phyloP scores from a whole-genome alignment of 2,329 filamentous ascomycete species.

The Clarireedia monteithiana region DNA sequence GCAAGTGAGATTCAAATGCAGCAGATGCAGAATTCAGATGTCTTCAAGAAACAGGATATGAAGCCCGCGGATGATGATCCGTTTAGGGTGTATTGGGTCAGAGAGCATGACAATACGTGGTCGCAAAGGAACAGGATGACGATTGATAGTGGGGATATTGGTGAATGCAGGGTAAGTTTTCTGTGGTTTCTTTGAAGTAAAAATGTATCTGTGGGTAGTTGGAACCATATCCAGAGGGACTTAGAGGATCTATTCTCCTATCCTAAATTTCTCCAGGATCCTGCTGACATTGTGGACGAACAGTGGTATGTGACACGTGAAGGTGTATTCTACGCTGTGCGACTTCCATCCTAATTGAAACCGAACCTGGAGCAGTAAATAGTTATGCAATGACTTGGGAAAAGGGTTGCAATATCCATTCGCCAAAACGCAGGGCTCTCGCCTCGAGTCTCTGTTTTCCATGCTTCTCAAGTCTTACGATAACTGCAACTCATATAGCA shows the following conservation, averaged over 20 bases:
- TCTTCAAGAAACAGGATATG: constrained; percentile 43
- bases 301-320: constrained; percentile 51
- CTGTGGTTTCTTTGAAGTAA: not conserved
- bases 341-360: constrained; percentile 33
- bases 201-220: not conserved
- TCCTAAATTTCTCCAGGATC: too few species aligned
- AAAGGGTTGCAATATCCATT: too few species aligned
- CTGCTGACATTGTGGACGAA: not conserved
- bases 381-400: too few species aligned
- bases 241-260: not conserved
- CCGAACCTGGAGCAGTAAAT: too few species aligned
- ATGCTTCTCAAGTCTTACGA: too few species aligned
- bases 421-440: too few species aligned
- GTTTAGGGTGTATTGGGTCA: constrained; percentile 52
- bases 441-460: too few species aligned
- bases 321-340: constrained; percentile 54
- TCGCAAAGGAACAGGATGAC: constrained; percentile 50
- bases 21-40: constrained; percentile 19
- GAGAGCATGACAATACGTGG: constrained; percentile 53
- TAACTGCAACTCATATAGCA: too few species aligned
- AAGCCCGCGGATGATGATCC: constrained; percentile 54
- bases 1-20: constrained; percentile 18
- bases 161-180: constrained; percentile 35
- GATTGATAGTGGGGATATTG: constrained; percentile 47
- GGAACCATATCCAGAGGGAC: too few species aligned